Evolutionary conservation across 2,329 filamentous ascomycete genomes (phyloP), one percentile per base, ranked within the genome.

Genomic region (Exophiala aquamarina): DNA sequence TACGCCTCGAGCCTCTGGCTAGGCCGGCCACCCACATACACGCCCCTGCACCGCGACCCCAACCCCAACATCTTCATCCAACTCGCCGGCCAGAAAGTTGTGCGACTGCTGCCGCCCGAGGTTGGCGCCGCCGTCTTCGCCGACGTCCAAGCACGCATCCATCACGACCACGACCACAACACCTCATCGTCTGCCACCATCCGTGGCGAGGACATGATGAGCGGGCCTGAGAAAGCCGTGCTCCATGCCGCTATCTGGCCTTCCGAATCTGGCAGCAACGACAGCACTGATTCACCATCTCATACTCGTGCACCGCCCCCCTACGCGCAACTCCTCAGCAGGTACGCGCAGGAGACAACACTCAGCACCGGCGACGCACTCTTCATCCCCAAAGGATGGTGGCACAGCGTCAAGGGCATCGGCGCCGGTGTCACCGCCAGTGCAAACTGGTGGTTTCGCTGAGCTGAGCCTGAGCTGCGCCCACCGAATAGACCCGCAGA

Each of bases 1-100:
- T 96, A 97, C 64, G 81, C 78, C 59, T 84, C 86, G 0, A 94
- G 87, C 58, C 73, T 97, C 34, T 98, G 92, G 92, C 77, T 97
- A 10, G 93, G 93, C 1, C 74, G 85, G 11, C 82, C 89, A 31
- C 89, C 89, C 0, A 96, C 91, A 0, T 90, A 89, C 59, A 96
- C 93, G 1, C 90, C 93, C 3, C 73, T 95, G 3, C 93, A 98
- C 67, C 81, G 87, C 44, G 93, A 98, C 61, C 93, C 93, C 0
- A 97, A 97, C 60, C 89, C 89, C 0, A 98, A 98, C 63, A 61
- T 96, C 0, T 95, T 97, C 64, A 81, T 88, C 36, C 93, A 98
- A 67, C 67, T 97, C 10, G 81, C 81, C 13, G 82, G 88, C 3
- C 67, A 63, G 41, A 98, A 98, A 67, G 64, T 71, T 0, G 73